Conservation (phyloP, 441 rosid species). For the Flueggea neowawraea region DNA sequence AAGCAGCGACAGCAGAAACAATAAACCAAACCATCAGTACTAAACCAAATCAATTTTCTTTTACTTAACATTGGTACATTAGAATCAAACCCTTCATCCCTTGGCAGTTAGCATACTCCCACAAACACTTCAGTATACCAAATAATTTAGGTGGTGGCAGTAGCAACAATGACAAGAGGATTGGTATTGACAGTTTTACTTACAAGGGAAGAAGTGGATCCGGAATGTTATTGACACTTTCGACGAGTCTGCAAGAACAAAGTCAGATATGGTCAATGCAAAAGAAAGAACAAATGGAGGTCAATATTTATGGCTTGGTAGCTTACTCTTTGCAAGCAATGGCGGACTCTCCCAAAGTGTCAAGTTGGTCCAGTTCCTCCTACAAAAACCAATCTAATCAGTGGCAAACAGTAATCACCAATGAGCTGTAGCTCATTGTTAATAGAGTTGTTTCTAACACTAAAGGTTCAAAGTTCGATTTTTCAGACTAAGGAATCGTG, state of each 20-base stretch:
- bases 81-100: too few relatives aligned
- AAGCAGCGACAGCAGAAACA: background rate
- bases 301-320: too few relatives aligned
- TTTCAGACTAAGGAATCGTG: too few relatives aligned
- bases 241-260: constrained; percentile 9
- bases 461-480: background rate
- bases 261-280: background rate
- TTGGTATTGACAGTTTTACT: too few relatives aligned
- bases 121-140: too few relatives aligned
- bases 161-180: too few relatives aligned
- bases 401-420: too few relatives aligned
- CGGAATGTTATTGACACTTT: constrained; percentile 21
- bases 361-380: constrained; percentile 27
- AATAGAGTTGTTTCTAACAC: background rate
- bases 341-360: constrained; percentile 22
- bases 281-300: background rate
- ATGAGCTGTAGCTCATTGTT: too few relatives aligned
- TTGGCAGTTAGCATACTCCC: too few relatives aligned
- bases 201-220: constrained; percentile 32
- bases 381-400: background rate
- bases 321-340: constrained; percentile 24
- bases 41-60: background rate
- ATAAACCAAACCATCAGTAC: background rate
- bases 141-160: too few relatives aligned
- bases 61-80: too few relatives aligned